Evolutionary conservation across 441 rosid genomes (phyloP).

Genomic region (Breynia disticha): DNA sequence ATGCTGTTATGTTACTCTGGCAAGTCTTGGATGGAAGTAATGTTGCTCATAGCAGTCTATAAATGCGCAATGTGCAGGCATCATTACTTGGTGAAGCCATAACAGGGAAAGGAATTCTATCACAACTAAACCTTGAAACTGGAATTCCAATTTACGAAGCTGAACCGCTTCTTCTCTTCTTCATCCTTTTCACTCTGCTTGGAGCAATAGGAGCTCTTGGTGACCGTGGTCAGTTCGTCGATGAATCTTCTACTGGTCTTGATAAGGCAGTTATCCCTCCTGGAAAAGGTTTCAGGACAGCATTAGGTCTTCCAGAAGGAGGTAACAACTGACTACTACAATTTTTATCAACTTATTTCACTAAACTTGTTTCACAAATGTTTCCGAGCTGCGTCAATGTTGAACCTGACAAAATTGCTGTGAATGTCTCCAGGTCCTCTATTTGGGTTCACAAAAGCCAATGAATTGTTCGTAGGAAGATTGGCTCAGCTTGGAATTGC

Average conservation of each 20-base stretch:
- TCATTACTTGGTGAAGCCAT: constrained; percentile 74
- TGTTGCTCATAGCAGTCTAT: too few relatives aligned
- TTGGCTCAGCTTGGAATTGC: constrained; percentile 91
- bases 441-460: constrained; percentile 85
- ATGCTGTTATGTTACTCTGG: background rate
- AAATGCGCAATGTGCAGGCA: constrained; percentile 33
- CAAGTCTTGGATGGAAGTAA: too few relatives aligned
- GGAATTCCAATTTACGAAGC: constrained; percentile 94
- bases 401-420: background rate
- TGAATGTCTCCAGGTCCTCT: constrained; percentile 46
- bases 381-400: background rate
- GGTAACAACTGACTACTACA: constrained; percentile 26
- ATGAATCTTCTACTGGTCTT: constrained; percentile 59
- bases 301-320: constrained; percentile 81
- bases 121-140: constrained; percentile 76
- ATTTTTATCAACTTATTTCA: background rate
- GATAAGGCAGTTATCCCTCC: constrained; percentile 72
- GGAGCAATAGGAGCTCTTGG: constrained; percentile 97
- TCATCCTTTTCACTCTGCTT: constrained; percentile 79
- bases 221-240: constrained; percentile 80
- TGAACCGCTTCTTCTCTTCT: constrained; percentile 90
- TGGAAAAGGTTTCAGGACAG: constrained; percentile 52
- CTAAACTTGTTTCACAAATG: background rate
- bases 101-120: constrained; percentile 82
- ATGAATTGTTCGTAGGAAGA: constrained; percentile 85